Evolutionary conservation across 2,329 filamentous ascomycete genomes (phyloP), one percentile per base, ranked within the genome.

Genomic region (Penicillium sp.): DNA sequence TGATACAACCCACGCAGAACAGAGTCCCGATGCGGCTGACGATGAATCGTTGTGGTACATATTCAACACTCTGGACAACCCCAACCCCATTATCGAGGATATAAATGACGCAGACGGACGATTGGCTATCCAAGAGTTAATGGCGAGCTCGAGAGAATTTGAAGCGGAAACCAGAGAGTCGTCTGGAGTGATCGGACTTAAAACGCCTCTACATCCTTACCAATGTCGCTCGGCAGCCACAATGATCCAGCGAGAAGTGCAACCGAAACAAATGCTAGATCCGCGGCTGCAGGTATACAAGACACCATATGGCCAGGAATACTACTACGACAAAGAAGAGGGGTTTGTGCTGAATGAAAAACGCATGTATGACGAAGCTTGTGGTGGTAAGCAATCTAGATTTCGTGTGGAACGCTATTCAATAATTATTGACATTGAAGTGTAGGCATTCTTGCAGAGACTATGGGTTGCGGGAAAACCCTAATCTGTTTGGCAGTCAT

Each of bases 221-320:
- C 93, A 97, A 69, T 81, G 86, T 51, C 82, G 87, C 46, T 93
- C 91, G 1, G 87, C 88, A 0, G 90, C 89, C 3, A 69, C 87
- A 26, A 97, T 97, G 91, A 74, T 96, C 18, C 87, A 94, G 67
- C 85, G 87, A 53, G 93, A 97, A 71, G 73, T 81, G 5, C 80
- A 85, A 21, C 84, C 88, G 0, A 79, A 79, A 5, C 77, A 82
- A 26, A 76, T 84, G 5, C 73, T 91, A 8, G 92, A 97, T 69
- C 90, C 92, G 9, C 83, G 92, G 5, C 75, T 96, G 2, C 80
- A 85, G 51, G 63, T 73, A 4, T 76, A 84, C 1, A 65, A 66
- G 1, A 86, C 89, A 50, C 88, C 89, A 28, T 73, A 79, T 3
- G 87, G 85, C 0, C 68, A 73, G 0, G 63, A 65, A 0, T 96